phyloP scores from a whole-genome alignment of 2,329 filamentous ascomycete genomes.

The Cercospora sojina region DNA sequence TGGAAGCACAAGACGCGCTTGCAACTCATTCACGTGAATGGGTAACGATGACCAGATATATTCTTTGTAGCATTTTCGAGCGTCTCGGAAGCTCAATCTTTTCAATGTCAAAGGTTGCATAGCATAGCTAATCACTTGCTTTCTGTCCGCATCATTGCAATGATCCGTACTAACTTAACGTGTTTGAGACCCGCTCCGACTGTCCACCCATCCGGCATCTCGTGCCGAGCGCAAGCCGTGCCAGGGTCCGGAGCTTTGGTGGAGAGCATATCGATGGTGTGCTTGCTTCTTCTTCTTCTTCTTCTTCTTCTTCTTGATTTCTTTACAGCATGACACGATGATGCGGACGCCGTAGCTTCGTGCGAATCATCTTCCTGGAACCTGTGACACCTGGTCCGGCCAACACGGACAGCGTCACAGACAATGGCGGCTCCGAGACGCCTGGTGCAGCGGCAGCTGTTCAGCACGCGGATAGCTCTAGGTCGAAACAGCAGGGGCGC shows the following conservation, averaged over 20 bases:
- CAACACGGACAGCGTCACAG: neutral
- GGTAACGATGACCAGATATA: neutral
- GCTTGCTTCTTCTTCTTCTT: neutral
- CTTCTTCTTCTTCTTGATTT: neutral
- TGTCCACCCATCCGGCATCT: neutral
- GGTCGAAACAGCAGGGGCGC: conserved; percentile 12
- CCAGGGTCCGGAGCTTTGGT: neutral
- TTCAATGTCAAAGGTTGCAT: neutral
- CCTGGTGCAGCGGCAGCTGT: conserved; percentile 23
- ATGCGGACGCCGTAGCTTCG: neutral
- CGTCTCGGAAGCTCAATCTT: neutral
- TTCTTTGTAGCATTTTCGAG: neutral
- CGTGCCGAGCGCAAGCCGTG: neutral
- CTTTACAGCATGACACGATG: neutral
- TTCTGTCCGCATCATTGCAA: neutral
- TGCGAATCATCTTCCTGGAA: neutral
- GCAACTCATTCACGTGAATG: neutral
- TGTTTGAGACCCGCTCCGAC: neutral
- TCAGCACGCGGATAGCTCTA: conserved; percentile 14
- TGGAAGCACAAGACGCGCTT: neutral
- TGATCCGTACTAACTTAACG: neutral
- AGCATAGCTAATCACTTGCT: neutral
- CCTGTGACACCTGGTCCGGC: neutral
- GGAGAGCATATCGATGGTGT: neutral
- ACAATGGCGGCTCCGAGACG: conserved; percentile 38